Percentiles rank a stretch among this genome's conserved stretches.
These are phyloP conservation scores for Metschnikowia colocasiae DNA, from an alignment of 805 yeast genomes.

Conservation along the genomic window DNA sequence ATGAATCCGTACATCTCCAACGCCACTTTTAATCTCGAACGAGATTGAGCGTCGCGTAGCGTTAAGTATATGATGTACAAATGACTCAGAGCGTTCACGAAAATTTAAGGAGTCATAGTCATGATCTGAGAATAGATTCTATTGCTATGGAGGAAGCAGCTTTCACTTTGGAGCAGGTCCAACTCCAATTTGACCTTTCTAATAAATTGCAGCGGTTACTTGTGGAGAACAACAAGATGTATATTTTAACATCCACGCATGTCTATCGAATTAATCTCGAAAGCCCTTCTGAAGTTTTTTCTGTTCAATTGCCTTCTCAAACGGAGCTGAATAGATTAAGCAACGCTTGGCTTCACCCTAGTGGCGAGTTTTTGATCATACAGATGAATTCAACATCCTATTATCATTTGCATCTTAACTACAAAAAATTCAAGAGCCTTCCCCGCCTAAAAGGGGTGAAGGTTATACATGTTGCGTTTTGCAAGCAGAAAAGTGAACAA, in stretches of 20 bases:
- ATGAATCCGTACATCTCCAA: constrained; percentile 1
- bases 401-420: constrained; percentile 43
- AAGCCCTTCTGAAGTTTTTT: constrained; percentile 32
- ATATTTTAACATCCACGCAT: constrained; percentile 20
- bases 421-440: constrained; percentile 40
- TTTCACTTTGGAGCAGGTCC: constrained; percentile 36
- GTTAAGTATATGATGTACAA: neutral
- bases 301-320: constrained; percentile 20
- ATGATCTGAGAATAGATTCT: neutral
- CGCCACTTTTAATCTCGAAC: neutral
- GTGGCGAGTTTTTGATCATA: constrained; percentile 32
- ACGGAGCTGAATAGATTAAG: constrained; percentile 18
- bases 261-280: constrained; percentile 33
- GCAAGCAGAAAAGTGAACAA: constrained; percentile 4
- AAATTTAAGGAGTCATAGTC: neutral
- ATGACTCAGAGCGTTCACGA: neutral
- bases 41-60: neutral
- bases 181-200: constrained; percentile 34
- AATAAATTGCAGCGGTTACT: constrained; percentile 23
- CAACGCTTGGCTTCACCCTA: constrained; percentile 37
- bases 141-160: constrained; percentile 18
- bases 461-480: constrained; percentile 26
- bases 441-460: constrained; percentile 45
- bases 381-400: constrained; percentile 26
- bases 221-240: constrained; percentile 37